Percentiles rank a stretch among this genome's conserved stretches.
Evolutionary conservation across 225 moss, liverwort and hornwort species (phyloP).

Genomic region (Climacium dendroides): DNA sequence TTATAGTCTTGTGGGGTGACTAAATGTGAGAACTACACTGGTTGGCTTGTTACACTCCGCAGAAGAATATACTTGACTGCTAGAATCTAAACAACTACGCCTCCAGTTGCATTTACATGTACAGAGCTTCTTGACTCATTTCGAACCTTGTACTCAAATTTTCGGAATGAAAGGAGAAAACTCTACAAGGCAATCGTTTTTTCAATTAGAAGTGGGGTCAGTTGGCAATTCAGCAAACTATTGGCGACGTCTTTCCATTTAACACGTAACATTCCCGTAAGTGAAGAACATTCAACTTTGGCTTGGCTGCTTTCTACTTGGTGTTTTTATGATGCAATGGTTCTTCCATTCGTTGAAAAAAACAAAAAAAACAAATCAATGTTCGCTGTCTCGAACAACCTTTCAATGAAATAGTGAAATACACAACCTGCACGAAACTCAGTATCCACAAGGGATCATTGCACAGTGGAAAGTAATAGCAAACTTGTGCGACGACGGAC

Average conservation of each 20-base stretch:
- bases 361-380: no score
- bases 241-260: fast-evolving
- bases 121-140: no score
- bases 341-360: no score
- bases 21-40: neutral
- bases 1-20: neutral
- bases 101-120: no score
- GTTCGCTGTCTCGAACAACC: fast-evolving
- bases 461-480: fast-evolving
- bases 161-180: neutral
- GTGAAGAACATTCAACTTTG: no score
- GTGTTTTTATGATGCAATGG: no score
- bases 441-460: neutral
- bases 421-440: neutral
- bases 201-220: fast-evolving
- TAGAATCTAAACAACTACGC: no score
- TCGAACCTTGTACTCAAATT: no score
- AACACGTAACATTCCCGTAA: no score
- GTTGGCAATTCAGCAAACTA: neutral
- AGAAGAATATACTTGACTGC: neutral
- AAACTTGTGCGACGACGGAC: no score
- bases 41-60: neutral
- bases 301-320: no score
- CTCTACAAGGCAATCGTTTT: fast-evolving
- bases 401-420: no score